phyloP scores from a whole-genome alignment of 371 early-diverging fungal species.

The Mortierella sp. region DNA sequence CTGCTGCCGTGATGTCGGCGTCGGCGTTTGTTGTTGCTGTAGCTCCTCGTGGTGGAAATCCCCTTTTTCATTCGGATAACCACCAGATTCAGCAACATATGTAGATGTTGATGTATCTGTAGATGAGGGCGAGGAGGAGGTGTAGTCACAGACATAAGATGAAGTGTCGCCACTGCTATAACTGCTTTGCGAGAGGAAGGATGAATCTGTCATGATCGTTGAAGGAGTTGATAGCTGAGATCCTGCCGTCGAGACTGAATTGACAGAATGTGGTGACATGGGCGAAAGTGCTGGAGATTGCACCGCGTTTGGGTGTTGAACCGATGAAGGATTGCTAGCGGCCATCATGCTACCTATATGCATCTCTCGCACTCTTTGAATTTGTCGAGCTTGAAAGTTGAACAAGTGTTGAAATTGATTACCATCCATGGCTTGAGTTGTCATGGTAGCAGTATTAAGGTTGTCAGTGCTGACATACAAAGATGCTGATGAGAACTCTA shows the following conservation, averaged over 20 bases:
- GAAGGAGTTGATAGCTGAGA: not conserved
- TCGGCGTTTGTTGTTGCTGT: not conserved
- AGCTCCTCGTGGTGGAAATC: not conserved
- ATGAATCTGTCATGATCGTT: slow-evolving; percentile 7
- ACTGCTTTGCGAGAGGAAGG: not conserved
- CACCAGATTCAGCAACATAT: not conserved
- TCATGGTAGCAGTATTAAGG: not conserved
- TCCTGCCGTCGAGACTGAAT: slow-evolving; percentile 3
- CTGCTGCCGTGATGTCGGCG: not conserved
- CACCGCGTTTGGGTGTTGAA: not conserved
- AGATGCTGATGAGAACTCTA: not conserved
- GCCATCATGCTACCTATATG: slow-evolving; percentile 1
- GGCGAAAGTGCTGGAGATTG: slow-evolving; percentile 10
- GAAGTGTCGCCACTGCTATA: slow-evolving; percentile 1
- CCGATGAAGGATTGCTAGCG: slow-evolving; percentile 11
- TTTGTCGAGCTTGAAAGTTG: slow-evolving; percentile 19
- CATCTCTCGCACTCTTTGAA: slow-evolving; percentile 5
- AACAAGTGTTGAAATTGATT: slow-evolving; percentile 14
- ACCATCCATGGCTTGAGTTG: slow-evolving; percentile 3
- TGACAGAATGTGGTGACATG: not conserved
- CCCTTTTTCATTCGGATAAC: slow-evolving; percentile 1
- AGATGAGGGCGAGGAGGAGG: not conserved
- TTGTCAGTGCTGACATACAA: slow-evolving; percentile 24
- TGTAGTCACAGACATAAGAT: not conserved
- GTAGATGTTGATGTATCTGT: not conserved